These are phyloP conservation scores for Amaranthus tricolor DNA, from an alignment of 179 eudicot genomes.

Conservation along the genomic window DNA sequence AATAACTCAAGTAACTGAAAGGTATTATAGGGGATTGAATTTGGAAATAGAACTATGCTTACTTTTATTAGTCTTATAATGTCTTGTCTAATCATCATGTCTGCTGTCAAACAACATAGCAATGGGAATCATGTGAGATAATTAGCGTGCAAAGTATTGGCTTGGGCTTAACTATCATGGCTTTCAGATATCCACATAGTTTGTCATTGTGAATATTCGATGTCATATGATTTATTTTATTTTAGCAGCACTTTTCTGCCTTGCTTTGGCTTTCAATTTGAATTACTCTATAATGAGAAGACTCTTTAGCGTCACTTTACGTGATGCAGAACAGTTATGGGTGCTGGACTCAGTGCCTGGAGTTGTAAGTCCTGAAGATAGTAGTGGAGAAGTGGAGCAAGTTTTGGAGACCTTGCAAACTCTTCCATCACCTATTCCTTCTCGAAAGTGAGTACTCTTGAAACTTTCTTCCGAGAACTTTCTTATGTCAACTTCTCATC, in stretches of 20 bases:
- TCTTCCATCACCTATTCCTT: constrained; percentile 70
- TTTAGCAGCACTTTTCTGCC: not conserved
- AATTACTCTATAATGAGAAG: not conserved
- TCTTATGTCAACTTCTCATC: not conserved
- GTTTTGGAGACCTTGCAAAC: constrained; percentile 84
- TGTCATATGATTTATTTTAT: not conserved
- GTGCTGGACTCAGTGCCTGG: constrained; percentile 94
- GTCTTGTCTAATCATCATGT: not conserved
- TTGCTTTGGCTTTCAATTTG: not conserved
- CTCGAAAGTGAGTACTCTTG: constrained; percentile 56
- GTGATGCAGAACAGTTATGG: constrained; percentile 97
- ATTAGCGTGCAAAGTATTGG: not conserved
- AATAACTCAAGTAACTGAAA: not conserved
- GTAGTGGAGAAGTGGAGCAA: constrained; percentile 87
- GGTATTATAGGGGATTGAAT: not conserved
- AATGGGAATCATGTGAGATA: not conserved
- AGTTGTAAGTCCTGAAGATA: constrained; percentile 54
- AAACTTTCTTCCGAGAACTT: not conserved
- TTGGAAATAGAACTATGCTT: not conserved
- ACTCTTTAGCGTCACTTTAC: constrained; percentile 24
- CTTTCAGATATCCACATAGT: too few relatives aligned
- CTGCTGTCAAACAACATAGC: not conserved
- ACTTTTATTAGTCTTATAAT: not conserved
- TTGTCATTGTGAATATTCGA: not conserved
- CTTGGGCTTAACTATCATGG: too few relatives aligned